These are phyloP conservation scores for Microstroma glucosiphilum DNA, from an alignment of 1,284 basidiomycete species.

Conservation along the genomic window DNA sequence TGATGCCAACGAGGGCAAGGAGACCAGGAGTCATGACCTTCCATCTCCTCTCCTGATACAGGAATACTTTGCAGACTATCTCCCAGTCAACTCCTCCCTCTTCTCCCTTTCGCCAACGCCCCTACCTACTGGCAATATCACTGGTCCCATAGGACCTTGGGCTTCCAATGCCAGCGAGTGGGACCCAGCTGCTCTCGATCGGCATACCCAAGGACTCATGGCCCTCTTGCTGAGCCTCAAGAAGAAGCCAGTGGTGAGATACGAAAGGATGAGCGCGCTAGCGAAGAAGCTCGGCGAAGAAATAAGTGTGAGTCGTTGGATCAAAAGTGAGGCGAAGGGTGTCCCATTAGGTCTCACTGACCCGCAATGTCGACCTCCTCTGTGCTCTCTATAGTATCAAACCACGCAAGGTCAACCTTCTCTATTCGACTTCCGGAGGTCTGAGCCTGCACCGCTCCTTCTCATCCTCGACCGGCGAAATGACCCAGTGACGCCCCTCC, in stretches of 20 bases:
- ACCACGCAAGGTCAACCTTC: slow-evolving; percentile 49
- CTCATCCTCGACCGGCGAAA: slow-evolving; percentile 74
- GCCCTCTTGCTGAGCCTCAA: slow-evolving; percentile 86
- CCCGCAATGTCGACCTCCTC: slow-evolving; percentile 54
- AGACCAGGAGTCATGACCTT: too few relatives aligned
- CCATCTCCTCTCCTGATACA: neutral
- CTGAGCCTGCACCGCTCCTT: slow-evolving; percentile 52
- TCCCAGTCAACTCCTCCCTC: slow-evolving; percentile 62
- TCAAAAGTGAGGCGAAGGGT: slow-evolving; percentile 56
- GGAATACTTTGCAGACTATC: slow-evolving; percentile 47
- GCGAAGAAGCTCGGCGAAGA: slow-evolving; percentile 83
- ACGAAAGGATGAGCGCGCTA: slow-evolving; percentile 86
- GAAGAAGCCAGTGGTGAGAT: slow-evolving; percentile 89
- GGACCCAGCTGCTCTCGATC: slow-evolving; percentile 69
- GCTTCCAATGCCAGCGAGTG: slow-evolving; percentile 57
- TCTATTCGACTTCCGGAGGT: slow-evolving; percentile 56
- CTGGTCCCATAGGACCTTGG: slow-evolving; percentile 58
- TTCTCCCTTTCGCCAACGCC: slow-evolving; percentile 66
- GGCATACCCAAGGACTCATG: slow-evolving; percentile 73
- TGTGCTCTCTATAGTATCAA: slow-evolving; percentile 31
- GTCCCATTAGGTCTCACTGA: slow-evolving; percentile 69
- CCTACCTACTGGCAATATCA: slow-evolving; percentile 53
- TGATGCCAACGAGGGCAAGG: neutral
- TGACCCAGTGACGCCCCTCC: slow-evolving; percentile 93
- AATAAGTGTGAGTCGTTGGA: slow-evolving; percentile 61